A percentile compares a stretch with the other conserved stretches of the same genome.
These are phyloP conservation scores for Tubosaeta sp. DNA, from an alignment of 768 basidiomycete species.

Conservation along the genomic window DNA sequence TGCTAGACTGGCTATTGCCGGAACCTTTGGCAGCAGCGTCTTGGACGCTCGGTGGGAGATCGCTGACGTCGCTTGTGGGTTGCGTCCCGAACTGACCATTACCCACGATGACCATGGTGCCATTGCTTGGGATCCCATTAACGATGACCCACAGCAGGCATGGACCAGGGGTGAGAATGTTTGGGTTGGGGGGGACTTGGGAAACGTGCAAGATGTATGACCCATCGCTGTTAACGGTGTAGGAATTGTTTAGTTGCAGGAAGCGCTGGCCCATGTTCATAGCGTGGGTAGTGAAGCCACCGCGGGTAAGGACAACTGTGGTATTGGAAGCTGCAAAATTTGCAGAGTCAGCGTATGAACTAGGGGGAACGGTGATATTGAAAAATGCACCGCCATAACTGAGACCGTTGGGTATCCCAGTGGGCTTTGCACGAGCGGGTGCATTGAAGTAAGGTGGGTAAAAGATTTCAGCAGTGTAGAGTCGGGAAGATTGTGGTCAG, in stretches of 20 bases:
- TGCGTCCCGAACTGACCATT: conserved; percentile 74
- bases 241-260: conserved; percentile 81
- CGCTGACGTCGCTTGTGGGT: conserved; percentile 33
- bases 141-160: conserved; percentile 79
- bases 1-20: conserved; percentile 10
- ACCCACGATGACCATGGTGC: conserved; percentile 72
- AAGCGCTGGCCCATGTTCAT: conserved; percentile 91
- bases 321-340: conserved; percentile 73
- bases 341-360: conserved; percentile 59
- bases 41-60: conserved; percentile 37
- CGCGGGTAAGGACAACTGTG: conserved; percentile 75
- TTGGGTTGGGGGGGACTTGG: conserved; percentile 80
- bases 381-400: conserved; percentile 82
- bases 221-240: conserved; percentile 73
- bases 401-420: conserved; percentile 68
- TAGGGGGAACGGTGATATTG: conserved; percentile 65
- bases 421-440: conserved; percentile 59
- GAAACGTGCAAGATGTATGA: conserved; percentile 76
- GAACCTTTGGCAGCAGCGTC: conserved; percentile 38
- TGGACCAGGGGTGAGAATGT: conserved; percentile 88
- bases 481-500: conserved; percentile 62
- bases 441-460: conserved; percentile 88
- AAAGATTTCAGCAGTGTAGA: conserved; percentile 79
- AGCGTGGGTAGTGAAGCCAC: conserved; percentile 81
- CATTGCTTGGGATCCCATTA: conserved; percentile 81